phyloP scores from a whole-genome alignment of 2,329 filamentous ascomycete genomes.

The Pseudonectria buxi region DNA sequence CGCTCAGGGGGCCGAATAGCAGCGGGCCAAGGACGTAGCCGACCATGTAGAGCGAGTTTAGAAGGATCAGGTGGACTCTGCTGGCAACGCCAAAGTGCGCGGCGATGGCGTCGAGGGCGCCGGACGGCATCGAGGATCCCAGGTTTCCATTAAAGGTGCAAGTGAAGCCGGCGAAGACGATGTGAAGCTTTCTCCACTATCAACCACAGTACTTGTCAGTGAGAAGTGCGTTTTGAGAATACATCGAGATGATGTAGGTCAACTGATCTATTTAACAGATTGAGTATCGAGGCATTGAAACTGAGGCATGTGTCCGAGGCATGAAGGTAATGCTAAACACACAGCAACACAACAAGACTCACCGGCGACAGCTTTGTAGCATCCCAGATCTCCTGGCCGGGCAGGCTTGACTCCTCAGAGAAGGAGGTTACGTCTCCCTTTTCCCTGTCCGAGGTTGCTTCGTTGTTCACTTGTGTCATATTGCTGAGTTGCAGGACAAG shows the following conservation, averaged over 20 bases:
- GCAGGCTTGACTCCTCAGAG: constrained; percentile 13
- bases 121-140: constrained; percentile 30
- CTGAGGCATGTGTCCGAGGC: too few relatives aligned
- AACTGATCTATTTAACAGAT: too few relatives aligned
- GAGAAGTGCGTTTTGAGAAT: not conserved
- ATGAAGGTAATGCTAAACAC: too few relatives aligned
- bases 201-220: constrained; percentile 10
- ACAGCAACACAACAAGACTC: constrained; percentile 1
- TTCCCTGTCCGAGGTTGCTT: constrained; percentile 5
- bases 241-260: too few relatives aligned
- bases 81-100: constrained; percentile 21
- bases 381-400: constrained; percentile 16
- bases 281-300: too few relatives aligned
- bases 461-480: constrained; percentile 5
- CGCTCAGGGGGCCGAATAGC: constrained; percentile 29
- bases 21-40: constrained; percentile 30
- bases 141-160: constrained; percentile 32
- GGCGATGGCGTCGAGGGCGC: constrained; percentile 29
- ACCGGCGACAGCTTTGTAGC: constrained; percentile 26
- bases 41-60: constrained; percentile 31
- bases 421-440: constrained; percentile 9
- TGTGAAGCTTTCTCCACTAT: constrained; percentile 25
- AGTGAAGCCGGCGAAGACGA: constrained; percentile 29
- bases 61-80: constrained; percentile 23
- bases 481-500: too few relatives aligned